These are phyloP conservation scores for Leptodontidium sp. DNA, from an alignment of 2,329 filamentous ascomycete genomes.

Conservation along the genomic window DNA sequence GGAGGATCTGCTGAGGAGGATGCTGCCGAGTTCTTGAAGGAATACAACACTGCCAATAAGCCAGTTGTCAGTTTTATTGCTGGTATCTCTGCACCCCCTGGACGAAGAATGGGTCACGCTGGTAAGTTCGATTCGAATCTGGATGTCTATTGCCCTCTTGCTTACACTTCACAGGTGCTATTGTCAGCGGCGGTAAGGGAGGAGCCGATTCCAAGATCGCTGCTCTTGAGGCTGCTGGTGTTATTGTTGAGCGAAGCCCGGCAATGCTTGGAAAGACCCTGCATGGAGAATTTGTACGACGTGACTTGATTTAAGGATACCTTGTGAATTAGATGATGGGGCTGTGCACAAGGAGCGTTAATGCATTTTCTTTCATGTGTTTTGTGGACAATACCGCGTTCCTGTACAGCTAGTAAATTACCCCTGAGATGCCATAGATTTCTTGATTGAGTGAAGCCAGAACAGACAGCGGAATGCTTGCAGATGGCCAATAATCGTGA, in stretches of 20 bases:
- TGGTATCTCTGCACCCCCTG: slow-evolving; percentile 95
- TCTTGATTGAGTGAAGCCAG: slow-evolving; percentile 9
- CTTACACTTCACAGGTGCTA: slow-evolving; percentile 65
- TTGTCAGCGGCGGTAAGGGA: slow-evolving; percentile 96
- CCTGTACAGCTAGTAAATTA: slow-evolving; percentile 47
- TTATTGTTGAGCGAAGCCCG: slow-evolving; percentile 95
- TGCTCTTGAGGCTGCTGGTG: slow-evolving; percentile 90
- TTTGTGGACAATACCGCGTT: slow-evolving; percentile 46
- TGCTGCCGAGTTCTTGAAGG: slow-evolving; percentile 93
- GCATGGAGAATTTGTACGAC: slow-evolving; percentile 94
- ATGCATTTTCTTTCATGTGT: slow-evolving; percentile 43
- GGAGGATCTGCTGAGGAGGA: slow-evolving; percentile 98
- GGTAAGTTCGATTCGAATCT: slow-evolving; percentile 56
- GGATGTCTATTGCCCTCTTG: neutral
- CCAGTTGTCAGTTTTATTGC: slow-evolving; percentile 98
- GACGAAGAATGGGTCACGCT: slow-evolving; percentile 97
- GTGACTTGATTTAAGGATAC: slow-evolving; percentile 80
- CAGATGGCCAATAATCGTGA: neutral
- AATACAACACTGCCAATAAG: slow-evolving; percentile 92
- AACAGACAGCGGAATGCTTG: neutral
- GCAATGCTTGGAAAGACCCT: slow-evolving; percentile 92
- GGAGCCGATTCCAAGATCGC: slow-evolving; percentile 98
- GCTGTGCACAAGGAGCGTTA: slow-evolving; percentile 41
- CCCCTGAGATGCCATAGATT: slow-evolving; percentile 28
- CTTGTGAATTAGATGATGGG: slow-evolving; percentile 42